A percentile compares a stretch with the other conserved stretches of the same genome.
Evolutionary conservation across 805 yeast genomes (phyloP).

Genomic region (Starmerella stigmatis): DNA sequence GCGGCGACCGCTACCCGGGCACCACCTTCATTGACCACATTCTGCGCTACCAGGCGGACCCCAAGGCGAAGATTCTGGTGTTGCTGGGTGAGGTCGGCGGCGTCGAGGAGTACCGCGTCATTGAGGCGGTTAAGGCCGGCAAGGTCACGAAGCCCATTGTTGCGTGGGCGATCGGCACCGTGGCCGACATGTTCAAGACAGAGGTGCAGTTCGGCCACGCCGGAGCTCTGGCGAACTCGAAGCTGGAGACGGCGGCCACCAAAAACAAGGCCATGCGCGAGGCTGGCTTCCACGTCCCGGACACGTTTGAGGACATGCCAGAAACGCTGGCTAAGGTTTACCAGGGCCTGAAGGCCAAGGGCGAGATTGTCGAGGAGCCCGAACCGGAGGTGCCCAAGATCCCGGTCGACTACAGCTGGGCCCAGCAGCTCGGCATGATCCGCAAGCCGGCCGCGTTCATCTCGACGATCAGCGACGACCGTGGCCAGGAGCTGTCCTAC

Average conservation of each 20-base stretch:
- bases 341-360: slow-evolving; percentile 49
- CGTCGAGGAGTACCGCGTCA: slow-evolving; percentile 62
- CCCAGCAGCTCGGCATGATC: slow-evolving; percentile 39
- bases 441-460: slow-evolving; percentile 41
- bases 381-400: slow-evolving; percentile 41
- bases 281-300: slow-evolving; percentile 90
- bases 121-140: slow-evolving; percentile 55
- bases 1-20: slow-evolving; percentile 67
- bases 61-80: slow-evolving; percentile 55
- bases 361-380: slow-evolving; percentile 32
- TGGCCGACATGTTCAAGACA: slow-evolving; percentile 62
- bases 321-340: slow-evolving; percentile 47
- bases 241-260: slow-evolving; percentile 56
- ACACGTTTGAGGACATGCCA: slow-evolving; percentile 47
- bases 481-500: slow-evolving; percentile 39
- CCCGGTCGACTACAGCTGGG: slow-evolving; percentile 41
- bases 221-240: slow-evolving; percentile 61
- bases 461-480: slow-evolving; percentile 40
- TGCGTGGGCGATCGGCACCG: slow-evolving; percentile 62
- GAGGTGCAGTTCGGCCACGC: slow-evolving; percentile 55
- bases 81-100: slow-evolving; percentile 64
- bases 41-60: slow-evolving; percentile 52
- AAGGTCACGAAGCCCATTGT: slow-evolving; percentile 59
- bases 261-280: slow-evolving; percentile 69
- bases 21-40: slow-evolving; percentile 61